Evolutionary conservation across 2,329 filamentous ascomycete genomes (phyloP).

Genomic region (Pseudopithomyces maydicus): DNA sequence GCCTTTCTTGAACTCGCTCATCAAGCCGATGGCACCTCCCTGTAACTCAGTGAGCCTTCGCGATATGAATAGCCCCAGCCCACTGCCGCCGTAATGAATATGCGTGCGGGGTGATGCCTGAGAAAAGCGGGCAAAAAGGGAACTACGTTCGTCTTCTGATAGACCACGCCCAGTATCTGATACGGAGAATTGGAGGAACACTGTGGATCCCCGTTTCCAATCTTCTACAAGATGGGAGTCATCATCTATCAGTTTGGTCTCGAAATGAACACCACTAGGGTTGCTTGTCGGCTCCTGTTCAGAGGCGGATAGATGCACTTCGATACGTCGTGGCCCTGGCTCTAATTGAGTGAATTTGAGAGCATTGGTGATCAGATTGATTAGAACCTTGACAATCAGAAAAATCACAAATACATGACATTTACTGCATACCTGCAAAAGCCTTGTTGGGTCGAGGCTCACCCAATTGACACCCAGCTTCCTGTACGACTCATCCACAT

Average conservation of each 20-base stretch:
- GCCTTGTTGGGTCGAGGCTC: constrained; percentile 48
- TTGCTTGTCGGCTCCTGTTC: constrained; percentile 36
- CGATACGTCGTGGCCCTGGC: constrained; percentile 38
- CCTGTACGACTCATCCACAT: constrained; percentile 44
- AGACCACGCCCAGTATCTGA: constrained; percentile 49
- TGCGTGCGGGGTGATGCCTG: constrained; percentile 41
- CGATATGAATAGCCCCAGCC: constrained; percentile 41
- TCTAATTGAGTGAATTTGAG: constrained; percentile 52
- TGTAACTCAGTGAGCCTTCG: constrained; percentile 36
- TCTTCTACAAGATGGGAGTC: constrained; percentile 26
- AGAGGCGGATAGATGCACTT: constrained; percentile 41
- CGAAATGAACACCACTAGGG: constrained; percentile 38
- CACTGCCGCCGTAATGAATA: constrained; percentile 46
- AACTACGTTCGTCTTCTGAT: constrained; percentile 41
- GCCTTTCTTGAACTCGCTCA: constrained; percentile 25
- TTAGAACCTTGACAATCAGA: constrained; percentile 13
- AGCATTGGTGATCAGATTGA: constrained; percentile 49
- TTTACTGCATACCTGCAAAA: constrained; percentile 42
- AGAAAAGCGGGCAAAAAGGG: constrained; percentile 39
- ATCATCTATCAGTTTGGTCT: constrained; percentile 7
- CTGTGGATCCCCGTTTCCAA: constrained; percentile 40
- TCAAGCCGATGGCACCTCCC: constrained; percentile 36
- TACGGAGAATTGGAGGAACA: constrained; percentile 46
- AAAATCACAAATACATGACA: background rate
- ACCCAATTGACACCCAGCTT: constrained; percentile 41